phyloP scores from a whole-genome alignment of 2,329 filamentous ascomycete species.

The Fusarium succisae region DNA sequence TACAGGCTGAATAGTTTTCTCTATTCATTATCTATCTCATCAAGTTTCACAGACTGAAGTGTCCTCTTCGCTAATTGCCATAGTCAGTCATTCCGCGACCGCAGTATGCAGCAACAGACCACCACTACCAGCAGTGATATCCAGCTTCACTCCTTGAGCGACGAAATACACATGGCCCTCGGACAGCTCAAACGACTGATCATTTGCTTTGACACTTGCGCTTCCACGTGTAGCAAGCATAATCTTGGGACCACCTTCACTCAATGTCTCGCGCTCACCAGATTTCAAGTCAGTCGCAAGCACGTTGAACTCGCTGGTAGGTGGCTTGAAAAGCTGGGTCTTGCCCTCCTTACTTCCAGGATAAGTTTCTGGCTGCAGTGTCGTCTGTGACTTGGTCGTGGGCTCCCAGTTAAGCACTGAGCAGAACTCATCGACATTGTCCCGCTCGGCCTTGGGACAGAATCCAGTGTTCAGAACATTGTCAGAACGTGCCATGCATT shows the following conservation, averaged over 20 bases:
- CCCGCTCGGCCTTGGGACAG: constrained; percentile 72
- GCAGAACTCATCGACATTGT: constrained; percentile 71
- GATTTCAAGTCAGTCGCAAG: constrained; percentile 65
- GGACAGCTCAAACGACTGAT: constrained; percentile 30
- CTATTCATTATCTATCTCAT: background rate
- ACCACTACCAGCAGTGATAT: constrained; percentile 28
- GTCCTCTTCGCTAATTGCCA: background rate
- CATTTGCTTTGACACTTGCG: constrained; percentile 31
- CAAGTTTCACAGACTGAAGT: background rate
- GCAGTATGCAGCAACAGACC: constrained; percentile 38
- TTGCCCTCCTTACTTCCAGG: constrained; percentile 65
- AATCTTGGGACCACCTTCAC: constrained; percentile 36
- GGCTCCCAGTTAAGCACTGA: constrained; percentile 71
- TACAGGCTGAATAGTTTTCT: background rate
- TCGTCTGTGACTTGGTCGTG: constrained; percentile 65
- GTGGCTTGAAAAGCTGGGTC: constrained; percentile 71
- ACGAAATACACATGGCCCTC: constrained; percentile 43
- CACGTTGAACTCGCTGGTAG: constrained; percentile 78
- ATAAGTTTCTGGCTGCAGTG: constrained; percentile 60
- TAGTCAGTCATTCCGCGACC: constrained; percentile 20
- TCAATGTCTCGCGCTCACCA: constrained; percentile 64
- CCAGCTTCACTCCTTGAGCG: constrained; percentile 33
- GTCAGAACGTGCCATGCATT: constrained; percentile 81
- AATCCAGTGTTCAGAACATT: constrained; percentile 81
- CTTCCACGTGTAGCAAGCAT: constrained; percentile 36